phyloP scores from a whole-genome alignment of 1,284 basidiomycete genomes.

The Pyrrhoderma noxium region DNA sequence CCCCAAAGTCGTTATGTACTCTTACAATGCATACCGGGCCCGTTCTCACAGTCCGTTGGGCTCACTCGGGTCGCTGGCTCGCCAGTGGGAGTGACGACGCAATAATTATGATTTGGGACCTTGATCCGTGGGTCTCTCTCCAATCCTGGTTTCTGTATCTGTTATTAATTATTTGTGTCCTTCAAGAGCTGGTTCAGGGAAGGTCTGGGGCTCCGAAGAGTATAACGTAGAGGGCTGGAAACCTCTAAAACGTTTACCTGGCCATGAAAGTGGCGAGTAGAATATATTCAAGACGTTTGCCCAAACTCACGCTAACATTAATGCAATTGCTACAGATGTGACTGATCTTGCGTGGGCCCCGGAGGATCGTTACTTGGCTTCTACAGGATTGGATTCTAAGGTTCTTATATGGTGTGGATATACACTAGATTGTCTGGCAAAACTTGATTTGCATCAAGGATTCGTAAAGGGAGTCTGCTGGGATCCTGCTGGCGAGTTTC shows the following conservation, averaged over 20 bases:
- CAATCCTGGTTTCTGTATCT: neutral
- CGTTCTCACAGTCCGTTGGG: constrained; percentile 94
- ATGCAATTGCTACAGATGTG: constrained; percentile 59
- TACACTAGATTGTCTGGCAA: constrained; percentile 77
- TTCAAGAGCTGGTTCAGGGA: constrained; percentile 76
- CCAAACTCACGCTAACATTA: constrained; percentile 2
- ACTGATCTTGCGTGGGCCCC: constrained; percentile 95
- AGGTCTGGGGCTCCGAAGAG: constrained; percentile 88
- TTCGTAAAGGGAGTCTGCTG: constrained; percentile 99
- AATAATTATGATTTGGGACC: constrained; percentile 95
- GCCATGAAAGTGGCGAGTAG: constrained; percentile 80
- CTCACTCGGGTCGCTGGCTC: constrained; percentile 87
- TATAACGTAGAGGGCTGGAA: constrained; percentile 98
- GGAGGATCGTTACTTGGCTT: constrained; percentile 86
- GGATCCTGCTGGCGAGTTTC: constrained; percentile 94
- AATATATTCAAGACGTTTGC: constrained; percentile 16
- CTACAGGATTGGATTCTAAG: constrained; percentile 87
- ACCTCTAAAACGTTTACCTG: constrained; percentile 83
- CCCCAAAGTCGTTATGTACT: constrained; percentile 85
- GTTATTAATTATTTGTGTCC: neutral
- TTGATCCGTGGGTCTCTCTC: constrained; percentile 75
- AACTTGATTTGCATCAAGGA: constrained; percentile 85
- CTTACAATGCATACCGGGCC: constrained; percentile 92
- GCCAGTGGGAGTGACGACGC: constrained; percentile 96
- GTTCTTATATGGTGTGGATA: constrained; percentile 92